A percentile compares a stretch with the other conserved stretches of the same genome.
These are phyloP conservation scores for Curvularia sp. DNA, from an alignment of 2,329 filamentous ascomycete genomes.

Conservation along the genomic window DNA sequence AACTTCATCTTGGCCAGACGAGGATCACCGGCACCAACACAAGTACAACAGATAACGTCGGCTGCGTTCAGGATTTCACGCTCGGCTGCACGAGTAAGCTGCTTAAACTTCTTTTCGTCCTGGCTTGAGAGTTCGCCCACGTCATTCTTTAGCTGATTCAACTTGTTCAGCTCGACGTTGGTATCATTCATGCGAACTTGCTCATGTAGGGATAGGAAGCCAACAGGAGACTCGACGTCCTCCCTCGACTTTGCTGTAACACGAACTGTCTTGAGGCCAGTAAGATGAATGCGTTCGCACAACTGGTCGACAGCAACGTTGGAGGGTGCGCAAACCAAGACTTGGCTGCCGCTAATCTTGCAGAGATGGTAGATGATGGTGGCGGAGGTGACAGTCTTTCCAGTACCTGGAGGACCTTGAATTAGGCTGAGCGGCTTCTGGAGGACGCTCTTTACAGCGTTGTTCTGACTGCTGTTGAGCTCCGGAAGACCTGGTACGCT, in stretches of 20 bases:
- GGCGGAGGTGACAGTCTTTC: conserved; percentile 97
- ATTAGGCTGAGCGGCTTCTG: conserved; percentile 95
- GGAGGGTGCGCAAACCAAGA: conserved; percentile 94
- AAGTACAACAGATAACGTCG: conserved; percentile 98
- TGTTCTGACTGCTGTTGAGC: conserved; percentile 93
- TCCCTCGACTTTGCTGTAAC: conserved; percentile 98
- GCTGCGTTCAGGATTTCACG: conserved; percentile 94
- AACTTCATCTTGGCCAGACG: conserved; percentile 97
- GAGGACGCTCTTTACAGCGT: conserved; percentile 92
- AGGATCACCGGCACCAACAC: conserved; percentile 94
- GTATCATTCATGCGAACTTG: conserved; percentile 98
- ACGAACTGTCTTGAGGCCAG: conserved; percentile 93
- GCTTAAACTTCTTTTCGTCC: conserved; percentile 98
- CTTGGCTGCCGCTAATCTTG: conserved; percentile 92
- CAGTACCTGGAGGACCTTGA: conserved; percentile 94
- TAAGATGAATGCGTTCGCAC: conserved; percentile 94
- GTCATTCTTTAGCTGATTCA: conserved; percentile 91
- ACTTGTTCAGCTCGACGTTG: conserved; percentile 90
- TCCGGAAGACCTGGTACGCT: conserved; percentile 93
- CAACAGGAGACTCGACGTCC: conserved; percentile 97
- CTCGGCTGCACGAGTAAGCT: conserved; percentile 90
- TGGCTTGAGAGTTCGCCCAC: conserved; percentile 90
- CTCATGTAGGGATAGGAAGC: conserved; percentile 92
- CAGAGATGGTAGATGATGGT: conserved; percentile 98
- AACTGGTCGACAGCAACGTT: conserved; percentile 99